Conservation (phyloP, 805 yeast species). For the Barnettozyma wickerhamii region DNA sequence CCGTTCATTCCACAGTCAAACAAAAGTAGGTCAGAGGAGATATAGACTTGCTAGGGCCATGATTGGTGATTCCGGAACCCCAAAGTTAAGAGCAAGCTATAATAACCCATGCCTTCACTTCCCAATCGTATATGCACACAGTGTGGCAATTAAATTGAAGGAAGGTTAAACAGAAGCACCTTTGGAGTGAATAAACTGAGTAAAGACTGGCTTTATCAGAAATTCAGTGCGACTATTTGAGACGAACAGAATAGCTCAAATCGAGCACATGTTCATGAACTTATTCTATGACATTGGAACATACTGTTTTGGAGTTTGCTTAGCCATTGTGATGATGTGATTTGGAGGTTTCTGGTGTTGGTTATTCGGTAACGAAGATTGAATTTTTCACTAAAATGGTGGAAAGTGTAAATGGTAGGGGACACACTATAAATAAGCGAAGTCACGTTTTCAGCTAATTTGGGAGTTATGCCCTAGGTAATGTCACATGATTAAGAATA, state of each 20-base stretch:
- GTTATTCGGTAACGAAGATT: too few species aligned
- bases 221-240: background rate
- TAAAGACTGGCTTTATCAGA: constrained; percentile 22
- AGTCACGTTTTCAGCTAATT: too few species aligned
- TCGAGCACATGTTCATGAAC: constrained; percentile 5
- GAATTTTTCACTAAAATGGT: constrained; percentile 5
- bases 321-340: constrained; percentile 22
- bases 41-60: constrained; percentile 16
- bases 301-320: constrained; percentile 29
- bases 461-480: background rate
- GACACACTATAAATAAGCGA: background rate
- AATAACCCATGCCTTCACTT: constrained; percentile 27
- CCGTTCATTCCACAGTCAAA: background rate
- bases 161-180: constrained; percentile 1
- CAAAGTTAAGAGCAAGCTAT: constrained; percentile 12
- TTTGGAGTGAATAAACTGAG: constrained; percentile 8
- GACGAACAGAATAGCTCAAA: background rate
- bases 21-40: constrained; percentile 25
- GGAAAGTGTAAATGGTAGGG: background rate
- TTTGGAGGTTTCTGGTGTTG: background rate
- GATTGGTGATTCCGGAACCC: constrained; percentile 16
- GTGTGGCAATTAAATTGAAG: constrained; percentile 1
- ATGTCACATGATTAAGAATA: background rate
- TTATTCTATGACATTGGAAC: constrained; percentile 12
- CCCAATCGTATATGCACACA: constrained; percentile 5